A percentile compares a stretch with the other conserved stretches of the same genome.
Conservation (phyloP, 176 grass and related monocot genomes). For the Otatea glauca region DNA sequence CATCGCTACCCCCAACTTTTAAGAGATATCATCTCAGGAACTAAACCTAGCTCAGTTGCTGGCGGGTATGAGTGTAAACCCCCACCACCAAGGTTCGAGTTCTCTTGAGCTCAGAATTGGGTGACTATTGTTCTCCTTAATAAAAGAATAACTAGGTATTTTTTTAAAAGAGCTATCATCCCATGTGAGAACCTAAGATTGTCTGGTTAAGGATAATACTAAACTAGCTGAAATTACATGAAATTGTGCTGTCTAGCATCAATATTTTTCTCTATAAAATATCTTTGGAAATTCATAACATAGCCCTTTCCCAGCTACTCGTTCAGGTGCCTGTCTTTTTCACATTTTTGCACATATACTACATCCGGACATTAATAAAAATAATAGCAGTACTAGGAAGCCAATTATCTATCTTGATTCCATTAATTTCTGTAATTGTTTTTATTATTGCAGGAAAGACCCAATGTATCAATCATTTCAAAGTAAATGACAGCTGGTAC, state of each 20-base stretch:
- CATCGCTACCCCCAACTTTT: neutral
- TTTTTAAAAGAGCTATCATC: neutral
- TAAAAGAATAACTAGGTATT: too few species aligned
- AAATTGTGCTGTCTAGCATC: neutral
- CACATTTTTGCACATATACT: constrained; percentile 13
- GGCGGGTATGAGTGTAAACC: too few species aligned
- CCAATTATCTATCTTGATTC: constrained; percentile 4
- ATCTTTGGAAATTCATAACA: neutral
- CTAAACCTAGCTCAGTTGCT: neutral
- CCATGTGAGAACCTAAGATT: neutral
- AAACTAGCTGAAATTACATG: neutral
- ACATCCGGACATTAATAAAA: neutral
- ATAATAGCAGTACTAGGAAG: neutral
- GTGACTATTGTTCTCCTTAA: too few species aligned
- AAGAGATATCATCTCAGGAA: neutral
- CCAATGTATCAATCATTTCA: constrained; percentile 97
- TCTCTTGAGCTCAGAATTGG: too few species aligned
- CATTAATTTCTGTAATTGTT: constrained; percentile 17
- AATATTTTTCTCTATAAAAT: constrained; percentile 26
- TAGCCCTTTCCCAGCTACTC: constrained; percentile 20
- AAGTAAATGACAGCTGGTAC: constrained; percentile 97
- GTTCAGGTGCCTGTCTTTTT: neutral
- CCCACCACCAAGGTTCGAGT: too few species aligned
- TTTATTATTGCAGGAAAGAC: constrained; percentile 78
- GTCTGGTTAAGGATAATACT: neutral